phyloP scores from a whole-genome alignment of 1,139 yeast species.

The Martiniozyma asiatica region DNA sequence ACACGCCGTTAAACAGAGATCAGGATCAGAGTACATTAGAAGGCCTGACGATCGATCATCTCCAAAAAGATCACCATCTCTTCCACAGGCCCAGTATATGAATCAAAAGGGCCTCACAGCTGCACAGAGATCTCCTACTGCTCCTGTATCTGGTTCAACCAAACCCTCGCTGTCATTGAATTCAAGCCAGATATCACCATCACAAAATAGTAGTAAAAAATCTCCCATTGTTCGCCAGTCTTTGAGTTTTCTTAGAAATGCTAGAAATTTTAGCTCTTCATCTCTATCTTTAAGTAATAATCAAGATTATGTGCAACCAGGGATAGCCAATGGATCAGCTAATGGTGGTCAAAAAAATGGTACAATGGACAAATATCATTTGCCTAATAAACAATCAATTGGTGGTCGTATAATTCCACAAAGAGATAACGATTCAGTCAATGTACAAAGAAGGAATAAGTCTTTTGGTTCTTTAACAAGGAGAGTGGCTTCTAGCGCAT shows the following conservation, averaged over 20 bases:
- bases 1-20: background rate
- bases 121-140: background rate
- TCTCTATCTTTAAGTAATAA: conserved; percentile 7
- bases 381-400: conserved; percentile 19
- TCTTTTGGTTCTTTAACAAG: conserved; percentile 22
- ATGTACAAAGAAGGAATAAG: conserved; percentile 18
- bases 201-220: conserved; percentile 9
- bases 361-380: conserved; percentile 22
- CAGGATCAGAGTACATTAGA: background rate
- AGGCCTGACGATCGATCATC: conserved; percentile 1
- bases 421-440: conserved; percentile 23
- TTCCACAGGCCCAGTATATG: too few relatives aligned
- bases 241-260: conserved; percentile 15
- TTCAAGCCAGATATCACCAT: conserved; percentile 2
- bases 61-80: conserved; percentile 9
- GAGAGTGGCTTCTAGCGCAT: conserved; percentile 19
- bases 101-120: too few relatives aligned
- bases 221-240: conserved; percentile 20
- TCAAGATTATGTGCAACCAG: too few relatives aligned
- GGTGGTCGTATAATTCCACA: conserved; percentile 33
- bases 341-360: too few relatives aligned
- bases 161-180: background rate
- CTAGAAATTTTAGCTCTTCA: conserved; percentile 15
- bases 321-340: too few relatives aligned
- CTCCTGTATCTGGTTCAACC: background rate